phyloP scores from a whole-genome alignment of 2,329 filamentous ascomycete species.

The Nemania diffusa region DNA sequence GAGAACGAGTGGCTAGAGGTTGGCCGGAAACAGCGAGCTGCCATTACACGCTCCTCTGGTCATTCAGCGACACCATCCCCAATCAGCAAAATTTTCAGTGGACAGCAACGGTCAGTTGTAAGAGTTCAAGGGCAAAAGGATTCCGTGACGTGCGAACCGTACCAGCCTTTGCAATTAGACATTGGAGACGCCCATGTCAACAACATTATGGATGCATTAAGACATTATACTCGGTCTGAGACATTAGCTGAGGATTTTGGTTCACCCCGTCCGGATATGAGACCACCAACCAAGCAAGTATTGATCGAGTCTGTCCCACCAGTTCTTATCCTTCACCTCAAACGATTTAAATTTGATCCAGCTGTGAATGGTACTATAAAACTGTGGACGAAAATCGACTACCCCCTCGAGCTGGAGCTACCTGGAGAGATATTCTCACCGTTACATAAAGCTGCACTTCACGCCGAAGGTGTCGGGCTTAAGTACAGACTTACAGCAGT shows the following conservation, averaged over 20 bases:
- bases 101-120: slow-evolving; percentile 88
- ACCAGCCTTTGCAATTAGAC: slow-evolving; percentile 93
- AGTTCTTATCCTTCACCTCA: slow-evolving; percentile 92
- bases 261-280: slow-evolving; percentile 78
- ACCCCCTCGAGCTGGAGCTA: slow-evolving; percentile 93
- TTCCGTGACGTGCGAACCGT: slow-evolving; percentile 92
- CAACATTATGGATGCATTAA: slow-evolving; percentile 92
- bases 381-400: slow-evolving; percentile 98
- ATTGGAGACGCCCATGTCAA: slow-evolving; percentile 88
- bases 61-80: slow-evolving; percentile 78
- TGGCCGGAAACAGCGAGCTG: slow-evolving; percentile 87
- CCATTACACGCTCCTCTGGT: slow-evolving; percentile 87
- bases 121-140: slow-evolving; percentile 86
- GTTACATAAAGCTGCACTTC: slow-evolving; percentile 73
- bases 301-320: slow-evolving; percentile 92
- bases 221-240: slow-evolving; percentile 84
- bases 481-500: slow-evolving; percentile 89
- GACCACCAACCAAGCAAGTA: slow-evolving; percentile 89
- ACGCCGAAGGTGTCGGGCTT: slow-evolving; percentile 71
- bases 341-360: slow-evolving; percentile 96
- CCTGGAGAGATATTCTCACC: slow-evolving; percentile 88
- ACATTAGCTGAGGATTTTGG: slow-evolving; percentile 86
- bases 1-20: slow-evolving; percentile 91
- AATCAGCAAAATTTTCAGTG: slow-evolving; percentile 93
- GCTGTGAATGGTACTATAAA: slow-evolving; percentile 86